Conservation (phyloP, 2,329 filamentous ascomycete species). For the Cladophialophora bantiana region DNA sequence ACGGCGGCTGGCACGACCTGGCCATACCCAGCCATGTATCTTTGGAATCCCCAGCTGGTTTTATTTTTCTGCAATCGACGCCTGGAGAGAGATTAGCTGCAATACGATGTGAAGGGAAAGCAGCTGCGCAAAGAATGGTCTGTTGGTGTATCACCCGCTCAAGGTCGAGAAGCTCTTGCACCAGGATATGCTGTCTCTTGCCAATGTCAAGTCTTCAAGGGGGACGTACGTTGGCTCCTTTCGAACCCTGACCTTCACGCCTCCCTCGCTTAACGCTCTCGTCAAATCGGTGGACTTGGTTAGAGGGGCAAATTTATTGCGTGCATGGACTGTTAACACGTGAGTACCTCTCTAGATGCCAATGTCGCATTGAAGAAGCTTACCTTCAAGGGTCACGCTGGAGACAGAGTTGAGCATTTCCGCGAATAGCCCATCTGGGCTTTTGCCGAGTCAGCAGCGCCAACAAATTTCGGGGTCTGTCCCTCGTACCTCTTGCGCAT, state of each 20-base stretch:
- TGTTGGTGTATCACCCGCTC: too few species aligned
- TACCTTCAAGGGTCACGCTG: conserved; percentile 70
- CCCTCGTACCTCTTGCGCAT: conserved; percentile 51
- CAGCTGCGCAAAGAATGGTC: neutral
- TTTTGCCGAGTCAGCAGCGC: conserved; percentile 15
- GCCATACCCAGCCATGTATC: neutral
- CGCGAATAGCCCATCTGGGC: conserved; percentile 43
- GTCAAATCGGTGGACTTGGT: conserved; percentile 77
- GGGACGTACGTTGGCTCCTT: conserved; percentile 64
- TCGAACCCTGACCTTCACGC: conserved; percentile 78
- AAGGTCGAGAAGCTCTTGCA: too few species aligned
- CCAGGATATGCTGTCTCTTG: neutral
- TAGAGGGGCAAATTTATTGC: conserved; percentile 14
- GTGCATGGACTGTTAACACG: conserved; percentile 49
- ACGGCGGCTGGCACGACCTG: neutral
- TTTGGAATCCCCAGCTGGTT: conserved; percentile 1
- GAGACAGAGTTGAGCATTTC: conserved; percentile 42
- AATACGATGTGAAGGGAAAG: neutral
- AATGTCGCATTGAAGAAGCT: conserved; percentile 42
- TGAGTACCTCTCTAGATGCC: conserved; percentile 27
- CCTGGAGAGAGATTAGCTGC: neutral
- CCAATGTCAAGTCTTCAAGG: neutral
- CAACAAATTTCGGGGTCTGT: neutral
- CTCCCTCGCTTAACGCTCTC: conserved; percentile 83
- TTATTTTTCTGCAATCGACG: conserved; percentile 2